phyloP scores from a whole-genome alignment of 441 rosid genomes.

The Gossypium davidsonii region DNA sequence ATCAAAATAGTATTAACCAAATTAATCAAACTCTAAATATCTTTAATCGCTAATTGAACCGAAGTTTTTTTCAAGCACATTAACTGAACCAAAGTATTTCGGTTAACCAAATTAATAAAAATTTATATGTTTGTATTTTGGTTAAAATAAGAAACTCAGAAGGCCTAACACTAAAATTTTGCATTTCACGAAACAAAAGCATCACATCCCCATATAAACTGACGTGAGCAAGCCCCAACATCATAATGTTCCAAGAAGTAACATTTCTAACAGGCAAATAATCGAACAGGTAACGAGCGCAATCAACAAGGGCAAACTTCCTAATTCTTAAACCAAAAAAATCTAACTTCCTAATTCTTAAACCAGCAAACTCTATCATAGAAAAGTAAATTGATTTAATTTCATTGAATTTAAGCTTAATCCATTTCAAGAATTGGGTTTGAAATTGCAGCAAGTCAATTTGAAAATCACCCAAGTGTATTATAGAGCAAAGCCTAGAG shows the following conservation, averaged over 20 bases:
- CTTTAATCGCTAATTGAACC: no score
- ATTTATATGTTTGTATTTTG: no score
- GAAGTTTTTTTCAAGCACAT: no score
- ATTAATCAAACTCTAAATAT: no score
- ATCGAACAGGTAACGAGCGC: conserved; percentile 63
- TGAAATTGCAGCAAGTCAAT: no score
- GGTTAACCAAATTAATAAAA: no score
- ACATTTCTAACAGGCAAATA: conserved; percentile 50
- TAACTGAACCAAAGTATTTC: no score
- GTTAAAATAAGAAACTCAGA: conserved; percentile 42
- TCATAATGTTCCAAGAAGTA: conserved; percentile 74
- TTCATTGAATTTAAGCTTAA: neutral
- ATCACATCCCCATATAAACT: conserved; percentile 38
- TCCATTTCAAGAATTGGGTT: neutral
- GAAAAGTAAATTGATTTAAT: neutral
- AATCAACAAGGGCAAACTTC: conserved; percentile 34
- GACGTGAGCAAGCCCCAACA: conserved; percentile 55
- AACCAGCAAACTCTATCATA: neutral
- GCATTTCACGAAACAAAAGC: conserved; percentile 38
- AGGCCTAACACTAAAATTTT: conserved; percentile 36
- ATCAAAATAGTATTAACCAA: no score
- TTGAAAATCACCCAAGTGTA: no score
- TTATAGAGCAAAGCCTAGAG: neutral
- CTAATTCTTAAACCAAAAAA: no score
- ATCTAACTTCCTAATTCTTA: conserved; percentile 19